These are phyloP conservation scores for Omphalotus guepiniiformis DNA, from an alignment of 768 basidiomycete genomes.

Conservation along the genomic window DNA sequence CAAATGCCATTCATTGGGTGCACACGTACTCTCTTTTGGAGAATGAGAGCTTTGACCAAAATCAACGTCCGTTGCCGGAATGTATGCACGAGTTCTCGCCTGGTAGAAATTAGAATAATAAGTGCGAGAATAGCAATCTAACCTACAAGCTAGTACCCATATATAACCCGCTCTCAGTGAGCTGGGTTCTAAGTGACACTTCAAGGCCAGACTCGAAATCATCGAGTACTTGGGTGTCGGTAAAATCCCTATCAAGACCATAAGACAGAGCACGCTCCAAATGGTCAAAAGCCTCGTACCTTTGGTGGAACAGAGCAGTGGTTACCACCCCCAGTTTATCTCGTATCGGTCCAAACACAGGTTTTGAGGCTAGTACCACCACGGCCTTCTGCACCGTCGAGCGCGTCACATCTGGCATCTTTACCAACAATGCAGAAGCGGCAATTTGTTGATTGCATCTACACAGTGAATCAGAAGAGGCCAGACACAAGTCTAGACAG, in stretches of 20 bases:
- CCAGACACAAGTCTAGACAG: neutral
- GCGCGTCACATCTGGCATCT: conserved; percentile 83
- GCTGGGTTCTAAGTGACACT: conserved; percentile 64
- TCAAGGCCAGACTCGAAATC: conserved; percentile 83
- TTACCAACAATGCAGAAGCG: conserved; percentile 70
- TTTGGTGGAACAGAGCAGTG: conserved; percentile 82
- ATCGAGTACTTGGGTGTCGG: conserved; percentile 81
- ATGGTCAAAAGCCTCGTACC: conserved; percentile 29
- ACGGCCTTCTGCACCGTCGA: conserved; percentile 98
- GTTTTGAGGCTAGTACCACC: conserved; percentile 86
- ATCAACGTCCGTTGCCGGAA: conserved; percentile 90
- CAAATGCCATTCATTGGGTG: neutral
- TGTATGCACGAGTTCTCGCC: conserved; percentile 88
- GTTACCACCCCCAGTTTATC: conserved; percentile 96
- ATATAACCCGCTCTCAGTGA: conserved; percentile 91
- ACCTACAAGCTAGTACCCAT: conserved; percentile 63
- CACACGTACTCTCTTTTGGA: conserved; percentile 80
- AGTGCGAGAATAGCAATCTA: neutral
- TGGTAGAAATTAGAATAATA: conserved; percentile 21
- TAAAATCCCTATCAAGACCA: conserved; percentile 65
- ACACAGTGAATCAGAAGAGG: neutral
- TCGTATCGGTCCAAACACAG: conserved; percentile 90
- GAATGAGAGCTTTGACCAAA: conserved; percentile 91
- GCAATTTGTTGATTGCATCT: conserved; percentile 96
- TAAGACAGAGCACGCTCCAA: neutral